Evolutionary conservation across 371 early-diverging fungal genomes (phyloP), one percentile per base, ranked within the genome.

Genomic region (Mucor velutinosus): DNA sequence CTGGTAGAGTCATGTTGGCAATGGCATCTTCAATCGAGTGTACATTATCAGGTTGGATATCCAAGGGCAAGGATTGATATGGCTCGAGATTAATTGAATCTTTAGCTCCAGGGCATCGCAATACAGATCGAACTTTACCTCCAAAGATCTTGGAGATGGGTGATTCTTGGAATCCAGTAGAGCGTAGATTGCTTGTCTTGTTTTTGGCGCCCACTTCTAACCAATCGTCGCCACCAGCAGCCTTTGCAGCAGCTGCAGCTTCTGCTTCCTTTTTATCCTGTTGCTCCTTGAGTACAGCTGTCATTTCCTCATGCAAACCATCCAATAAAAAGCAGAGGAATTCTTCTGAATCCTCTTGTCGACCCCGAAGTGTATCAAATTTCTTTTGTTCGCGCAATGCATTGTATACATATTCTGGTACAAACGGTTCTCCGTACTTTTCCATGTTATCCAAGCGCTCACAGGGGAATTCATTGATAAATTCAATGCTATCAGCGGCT

Each of bases 321-420:
- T 99, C 94, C 60, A 99, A 76, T 12, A 99, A 73, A 69, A 91
- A 95, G 57, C 94, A 93, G 65, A 98, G 74, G 78, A 97, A 98
- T 76, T 99, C 98, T 62, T 97, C 94, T 1, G 98, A 97, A 74
- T 99, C 99, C 74, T 99, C 97, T 78, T 99, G 98, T 43, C 95
- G 89, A 7, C 98, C 98, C 71, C 90, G 89, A 69, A 92, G 82
- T 0, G 94, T 91, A 65, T 94, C 91, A 53, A 95, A 92, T 41
- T 90, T 86, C 62, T 92, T 92, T 72, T 88, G 85, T 15, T 87
- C 82, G 32, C 94, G 86, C 32, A 97, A 75, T 14, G 96, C 94
- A 67, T 94, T 92, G 68, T 97, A 97, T 3, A 98, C 95, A 73
- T 93, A 90, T 67, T 95, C 96, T 0, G 97, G 97, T 14, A 92